Evolutionary conservation across 2,329 filamentous ascomycete species (phyloP).

Genomic region (Alternaria sp.): DNA sequence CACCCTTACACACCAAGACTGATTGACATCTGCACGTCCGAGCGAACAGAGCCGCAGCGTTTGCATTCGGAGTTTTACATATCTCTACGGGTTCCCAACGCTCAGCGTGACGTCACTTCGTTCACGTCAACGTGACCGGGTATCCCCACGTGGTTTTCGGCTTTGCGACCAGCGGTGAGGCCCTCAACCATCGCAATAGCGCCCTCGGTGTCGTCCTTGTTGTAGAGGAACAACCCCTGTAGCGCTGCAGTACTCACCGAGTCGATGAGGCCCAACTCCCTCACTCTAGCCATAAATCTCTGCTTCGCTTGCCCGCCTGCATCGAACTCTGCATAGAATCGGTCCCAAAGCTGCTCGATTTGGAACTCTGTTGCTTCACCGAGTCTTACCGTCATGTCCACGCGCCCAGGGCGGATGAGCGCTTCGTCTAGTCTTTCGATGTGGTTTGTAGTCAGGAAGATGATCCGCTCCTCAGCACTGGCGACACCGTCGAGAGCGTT

Average conservation of each 20-base stretch:
- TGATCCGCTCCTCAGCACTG: constrained; percentile 89
- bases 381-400: constrained; percentile 91
- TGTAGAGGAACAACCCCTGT: constrained; percentile 92
- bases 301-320: constrained; percentile 64
- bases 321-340: constrained; percentile 90
- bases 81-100: constrained; percentile 2
- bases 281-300: constrained; percentile 73
- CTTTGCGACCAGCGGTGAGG: constrained; percentile 49
- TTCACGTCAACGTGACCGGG: constrained; percentile 39
- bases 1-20: not conserved
- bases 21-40: constrained; percentile 5
- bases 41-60: not conserved
- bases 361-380: constrained; percentile 88
- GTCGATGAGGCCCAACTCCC: constrained; percentile 73
- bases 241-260: constrained; percentile 85
- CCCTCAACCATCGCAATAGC: constrained; percentile 81
- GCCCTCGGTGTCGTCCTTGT: constrained; percentile 88
- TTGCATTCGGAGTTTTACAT: not conserved
- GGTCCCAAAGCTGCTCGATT: constrained; percentile 86
- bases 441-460: constrained; percentile 95
- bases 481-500: constrained; percentile 80
- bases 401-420: constrained; percentile 85
- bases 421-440: constrained; percentile 88
- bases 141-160: constrained; percentile 37
- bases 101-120: constrained; percentile 14